Percentiles rank a stretch among this genome's conserved stretches.
Conservation (phyloP, 257 asterid genomes). For the Fraxinus cuspidata region DNA sequence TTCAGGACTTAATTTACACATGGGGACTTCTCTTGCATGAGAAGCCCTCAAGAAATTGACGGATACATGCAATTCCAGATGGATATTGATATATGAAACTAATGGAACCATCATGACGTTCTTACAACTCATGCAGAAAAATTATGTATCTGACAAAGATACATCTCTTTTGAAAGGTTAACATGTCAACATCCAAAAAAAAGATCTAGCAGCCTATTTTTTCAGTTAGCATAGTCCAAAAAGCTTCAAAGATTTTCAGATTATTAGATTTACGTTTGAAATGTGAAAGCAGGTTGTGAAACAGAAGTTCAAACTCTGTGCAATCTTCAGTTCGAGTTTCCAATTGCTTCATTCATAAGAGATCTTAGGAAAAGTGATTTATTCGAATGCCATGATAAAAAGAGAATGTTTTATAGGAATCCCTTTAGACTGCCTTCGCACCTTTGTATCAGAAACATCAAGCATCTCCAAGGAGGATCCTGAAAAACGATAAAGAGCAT, state of each 20-base stretch:
- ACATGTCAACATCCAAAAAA: background rate
- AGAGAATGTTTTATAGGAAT: constrained; percentile 3
- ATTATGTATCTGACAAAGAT: background rate
- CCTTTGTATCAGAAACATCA: constrained; percentile 87
- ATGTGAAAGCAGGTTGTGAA: constrained; percentile 3
- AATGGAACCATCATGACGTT: background rate
- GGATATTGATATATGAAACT: background rate
- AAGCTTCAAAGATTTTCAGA: background rate
- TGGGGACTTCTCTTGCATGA: background rate
- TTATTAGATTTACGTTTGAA: constrained; percentile 1
- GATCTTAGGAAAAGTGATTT: background rate
- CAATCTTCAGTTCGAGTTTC: constrained; percentile 14
- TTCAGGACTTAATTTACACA: background rate
- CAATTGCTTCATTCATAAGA: constrained; percentile 3
- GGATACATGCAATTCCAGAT: background rate
- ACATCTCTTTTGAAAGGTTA: background rate
- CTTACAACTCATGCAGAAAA: background rate
- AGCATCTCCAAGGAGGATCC: constrained; percentile 79
- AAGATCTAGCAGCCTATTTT: background rate
- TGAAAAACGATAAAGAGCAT: constrained; percentile 51
- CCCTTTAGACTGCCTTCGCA: constrained; percentile 27
- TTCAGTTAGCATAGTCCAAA: constrained; percentile 12
- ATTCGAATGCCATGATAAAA: background rate
- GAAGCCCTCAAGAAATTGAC: background rate
- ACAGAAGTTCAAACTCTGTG: background rate